phyloP scores from a whole-genome alignment of 345 rosid species.

The Murraya koenigii region DNA sequence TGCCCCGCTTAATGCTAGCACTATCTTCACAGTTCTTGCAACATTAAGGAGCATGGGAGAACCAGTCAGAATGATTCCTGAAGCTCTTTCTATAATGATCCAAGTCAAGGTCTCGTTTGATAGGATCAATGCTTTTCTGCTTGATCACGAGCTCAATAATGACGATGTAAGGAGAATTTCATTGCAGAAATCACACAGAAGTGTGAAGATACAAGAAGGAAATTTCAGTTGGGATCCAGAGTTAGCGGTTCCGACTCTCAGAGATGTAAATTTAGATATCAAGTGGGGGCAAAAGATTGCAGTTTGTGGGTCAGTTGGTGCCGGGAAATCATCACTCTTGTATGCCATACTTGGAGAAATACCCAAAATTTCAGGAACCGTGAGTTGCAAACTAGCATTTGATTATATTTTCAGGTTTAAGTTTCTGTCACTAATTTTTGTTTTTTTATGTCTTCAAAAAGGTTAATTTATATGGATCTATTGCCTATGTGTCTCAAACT shows the following conservation, averaged over 20 bases:
- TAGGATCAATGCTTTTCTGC: constrained; percentile 53
- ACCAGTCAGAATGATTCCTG: constrained; percentile 69
- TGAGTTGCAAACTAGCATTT: constrained; percentile 32
- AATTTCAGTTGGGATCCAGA: constrained; percentile 74
- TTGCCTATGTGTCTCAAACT: constrained; percentile 75
- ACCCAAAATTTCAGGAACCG: constrained; percentile 61
- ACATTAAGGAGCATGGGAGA: constrained; percentile 59
- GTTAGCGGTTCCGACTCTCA: constrained; percentile 34
- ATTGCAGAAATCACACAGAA: constrained; percentile 17
- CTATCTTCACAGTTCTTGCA: constrained; percentile 75
- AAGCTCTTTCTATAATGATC: constrained; percentile 64
- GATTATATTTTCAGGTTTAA: background rate
- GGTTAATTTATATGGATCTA: constrained; percentile 54
- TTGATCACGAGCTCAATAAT: constrained; percentile 56
- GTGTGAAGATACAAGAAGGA: constrained; percentile 50
- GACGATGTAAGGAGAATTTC: constrained; percentile 30
- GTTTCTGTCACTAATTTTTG: constrained; percentile 6
- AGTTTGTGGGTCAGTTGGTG: constrained; percentile 76
- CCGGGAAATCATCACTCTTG: constrained; percentile 74
- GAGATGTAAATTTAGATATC: constrained; percentile 40
- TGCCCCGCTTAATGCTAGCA: constrained; percentile 68
- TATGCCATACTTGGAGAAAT: constrained; percentile 69
- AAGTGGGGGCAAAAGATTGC: constrained; percentile 61
- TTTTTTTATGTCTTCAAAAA: constrained; percentile 17
- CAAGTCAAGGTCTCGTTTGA: constrained; percentile 69